Conservation (phyloP, 768 basidiomycete genomes). For the Hemileccinum rubropunctum region DNA sequence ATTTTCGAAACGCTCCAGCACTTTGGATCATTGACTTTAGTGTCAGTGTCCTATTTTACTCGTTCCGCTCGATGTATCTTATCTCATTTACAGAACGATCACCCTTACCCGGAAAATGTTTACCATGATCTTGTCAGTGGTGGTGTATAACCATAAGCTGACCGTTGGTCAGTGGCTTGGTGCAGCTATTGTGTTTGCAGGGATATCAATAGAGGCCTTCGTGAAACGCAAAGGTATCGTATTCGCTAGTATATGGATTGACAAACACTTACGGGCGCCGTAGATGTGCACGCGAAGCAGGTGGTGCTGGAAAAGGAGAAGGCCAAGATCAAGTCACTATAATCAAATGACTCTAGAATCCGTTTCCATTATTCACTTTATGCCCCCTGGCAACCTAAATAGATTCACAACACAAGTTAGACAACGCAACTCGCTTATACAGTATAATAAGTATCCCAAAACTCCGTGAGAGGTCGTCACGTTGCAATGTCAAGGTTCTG, state of each 20-base stretch:
- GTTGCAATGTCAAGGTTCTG: constrained; percentile 17
- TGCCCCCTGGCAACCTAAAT: constrained; percentile 13
- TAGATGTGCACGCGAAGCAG: constrained; percentile 79
- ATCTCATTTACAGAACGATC: constrained; percentile 60
- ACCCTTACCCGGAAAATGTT: constrained; percentile 96
- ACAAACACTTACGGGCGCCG: constrained; percentile 3
- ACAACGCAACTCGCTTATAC: constrained; percentile 20
- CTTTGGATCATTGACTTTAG: constrained; percentile 86
- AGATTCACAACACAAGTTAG: constrained; percentile 15
- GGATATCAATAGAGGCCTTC: constrained; percentile 86
- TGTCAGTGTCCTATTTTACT: constrained; percentile 48
- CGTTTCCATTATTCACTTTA: constrained; percentile 1
- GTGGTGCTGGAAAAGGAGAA: constrained; percentile 82
- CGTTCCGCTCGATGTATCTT: neutral
- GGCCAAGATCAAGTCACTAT: constrained; percentile 77
- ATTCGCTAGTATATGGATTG: constrained; percentile 2
- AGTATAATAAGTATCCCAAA: constrained; percentile 22
- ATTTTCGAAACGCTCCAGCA: constrained; percentile 95
- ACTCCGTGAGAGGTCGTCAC: neutral
- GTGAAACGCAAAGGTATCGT: constrained; percentile 80
- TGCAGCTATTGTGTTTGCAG: constrained; percentile 90
- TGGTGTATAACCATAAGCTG: constrained; percentile 87
- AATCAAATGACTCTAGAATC: constrained; percentile 19
- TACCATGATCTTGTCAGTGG: constrained; percentile 94
- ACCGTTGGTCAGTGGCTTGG: constrained; percentile 89